Percentiles rank a stretch among this genome's conserved stretches.
These are phyloP conservation scores for Periglandula ipomoeae DNA, from an alignment of 2,329 filamentous ascomycete genomes.

Conservation along the genomic window DNA sequence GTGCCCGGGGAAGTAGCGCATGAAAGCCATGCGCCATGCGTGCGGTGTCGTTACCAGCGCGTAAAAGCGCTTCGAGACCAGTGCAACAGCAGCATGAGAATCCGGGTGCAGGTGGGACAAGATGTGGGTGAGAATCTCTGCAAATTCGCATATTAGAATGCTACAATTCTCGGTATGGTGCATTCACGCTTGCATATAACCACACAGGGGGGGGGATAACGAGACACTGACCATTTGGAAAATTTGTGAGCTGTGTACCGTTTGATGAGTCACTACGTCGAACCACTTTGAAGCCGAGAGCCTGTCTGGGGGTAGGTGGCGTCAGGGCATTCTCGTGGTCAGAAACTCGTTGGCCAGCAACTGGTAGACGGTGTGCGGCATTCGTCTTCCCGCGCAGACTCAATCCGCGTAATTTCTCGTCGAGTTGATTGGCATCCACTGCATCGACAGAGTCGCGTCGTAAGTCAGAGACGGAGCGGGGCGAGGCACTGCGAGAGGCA, in stretches of 20 bases:
- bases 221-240: conserved; percentile 68
- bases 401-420: conserved; percentile 44
- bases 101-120: conserved; percentile 82
- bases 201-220: background rate
- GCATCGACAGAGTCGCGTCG: conserved; percentile 20
- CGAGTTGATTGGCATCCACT: conserved; percentile 34
- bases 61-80: conserved; percentile 84
- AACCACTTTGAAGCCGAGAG: conserved; percentile 46
- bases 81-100: conserved; percentile 70
- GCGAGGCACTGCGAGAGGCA: conserved; percentile 27
- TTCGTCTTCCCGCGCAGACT: conserved; percentile 26
- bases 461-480: conserved; percentile 22
- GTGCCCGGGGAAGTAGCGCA: conserved; percentile 78
- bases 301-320: conserved; percentile 35
- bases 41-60: conserved; percentile 81
- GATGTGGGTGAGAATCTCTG: conserved; percentile 88
- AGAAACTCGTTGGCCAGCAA: conserved; percentile 44
- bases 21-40: conserved; percentile 88
- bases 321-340: conserved; percentile 54
- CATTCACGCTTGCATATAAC: background rate
- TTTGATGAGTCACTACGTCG: conserved; percentile 34
- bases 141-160: background rate
- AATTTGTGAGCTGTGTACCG: conserved; percentile 40
- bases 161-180: background rate
- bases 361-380: conserved; percentile 18